Evolutionary conservation across 257 asterid genomes (phyloP).

Genomic region (Nicotiana knightiana): DNA sequence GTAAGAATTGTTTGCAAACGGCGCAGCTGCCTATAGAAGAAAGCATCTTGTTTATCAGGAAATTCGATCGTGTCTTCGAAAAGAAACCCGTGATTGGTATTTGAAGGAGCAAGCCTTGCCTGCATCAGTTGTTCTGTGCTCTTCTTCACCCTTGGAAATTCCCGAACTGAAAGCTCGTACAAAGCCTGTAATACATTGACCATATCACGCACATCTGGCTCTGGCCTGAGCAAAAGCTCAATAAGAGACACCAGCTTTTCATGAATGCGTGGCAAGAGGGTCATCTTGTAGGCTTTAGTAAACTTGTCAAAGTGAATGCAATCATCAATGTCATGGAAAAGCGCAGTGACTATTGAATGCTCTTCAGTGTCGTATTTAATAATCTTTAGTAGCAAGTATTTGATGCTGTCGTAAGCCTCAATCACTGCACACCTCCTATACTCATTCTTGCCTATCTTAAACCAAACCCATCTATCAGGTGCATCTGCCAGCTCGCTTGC

Average conservation of each 20-base stretch:
- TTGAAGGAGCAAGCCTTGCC: constrained; percentile 61
- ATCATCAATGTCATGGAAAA: constrained; percentile 55
- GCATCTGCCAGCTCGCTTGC: constrained; percentile 58
- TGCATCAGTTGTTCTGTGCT: constrained; percentile 46
- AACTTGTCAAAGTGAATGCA: constrained; percentile 49
- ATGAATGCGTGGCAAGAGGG: constrained; percentile 55
- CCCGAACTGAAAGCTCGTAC: constrained; percentile 72
- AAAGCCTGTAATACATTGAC: constrained; percentile 72
- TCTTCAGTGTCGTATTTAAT: constrained; percentile 60
- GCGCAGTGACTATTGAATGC: constrained; percentile 51
- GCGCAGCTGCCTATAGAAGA: constrained; percentile 68
- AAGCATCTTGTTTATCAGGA: constrained; percentile 52
- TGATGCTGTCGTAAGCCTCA: constrained; percentile 81
- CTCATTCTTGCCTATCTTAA: constrained; percentile 67
- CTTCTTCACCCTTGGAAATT: constrained; percentile 59
- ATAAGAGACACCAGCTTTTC: constrained; percentile 45
- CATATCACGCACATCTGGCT: constrained; percentile 43
- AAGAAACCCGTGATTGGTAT: constrained; percentile 38
- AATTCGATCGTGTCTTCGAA: constrained; percentile 59
- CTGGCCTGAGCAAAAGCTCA: constrained; percentile 50
- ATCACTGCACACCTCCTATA: constrained; percentile 85
- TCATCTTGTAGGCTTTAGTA: constrained; percentile 44
- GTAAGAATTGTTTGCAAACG: constrained; percentile 70
- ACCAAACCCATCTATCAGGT: constrained; percentile 71
- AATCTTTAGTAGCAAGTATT: constrained; percentile 63